These are phyloP conservation scores for Gnetum montanum DNA, from an alignment of 75 land plant species.

Conservation along the genomic window DNA sequence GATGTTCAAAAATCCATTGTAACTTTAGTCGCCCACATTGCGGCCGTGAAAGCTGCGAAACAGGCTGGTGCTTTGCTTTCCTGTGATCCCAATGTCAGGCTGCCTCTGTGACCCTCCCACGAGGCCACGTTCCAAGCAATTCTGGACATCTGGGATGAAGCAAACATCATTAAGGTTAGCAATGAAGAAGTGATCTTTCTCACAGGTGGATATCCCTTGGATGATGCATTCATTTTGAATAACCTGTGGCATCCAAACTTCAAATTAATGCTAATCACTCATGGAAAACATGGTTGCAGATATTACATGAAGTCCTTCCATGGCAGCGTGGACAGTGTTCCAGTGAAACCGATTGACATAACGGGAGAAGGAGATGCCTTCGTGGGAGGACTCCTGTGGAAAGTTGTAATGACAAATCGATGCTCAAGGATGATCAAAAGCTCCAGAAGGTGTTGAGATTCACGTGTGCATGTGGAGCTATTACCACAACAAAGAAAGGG, in stretches of 20 bases:
- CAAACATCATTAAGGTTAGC: conserved; percentile 74
- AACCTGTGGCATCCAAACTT: conserved; percentile 32
- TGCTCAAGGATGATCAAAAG: conserved; percentile 21
- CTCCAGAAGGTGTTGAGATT: conserved; percentile 21
- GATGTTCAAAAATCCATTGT: too few species aligned
- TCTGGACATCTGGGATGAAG: conserved; percentile 76
- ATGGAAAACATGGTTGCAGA: conserved; percentile 47
- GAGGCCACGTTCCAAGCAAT: conserved; percentile 70
- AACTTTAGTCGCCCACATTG: conserved; percentile 80
- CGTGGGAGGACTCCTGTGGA: conserved; percentile 26
- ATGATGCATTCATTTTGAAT: conserved; percentile 22
- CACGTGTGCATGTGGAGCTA: conserved; percentile 41
- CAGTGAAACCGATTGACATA: conserved; percentile 31
- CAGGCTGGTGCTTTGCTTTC: conserved; percentile 74
- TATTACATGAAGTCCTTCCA: conserved; percentile 36
- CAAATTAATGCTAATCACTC: conserved; percentile 37
- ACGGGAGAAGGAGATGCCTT: conserved; percentile 54
- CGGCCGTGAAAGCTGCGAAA: conserved; percentile 70
- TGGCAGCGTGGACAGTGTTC: conserved; percentile 8
- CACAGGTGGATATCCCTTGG: conserved; percentile 38
- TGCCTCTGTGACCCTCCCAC: conserved; percentile 82
- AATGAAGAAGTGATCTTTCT: conserved; percentile 42
- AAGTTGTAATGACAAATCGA: conserved; percentile 12
- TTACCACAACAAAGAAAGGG: conserved; percentile 39
- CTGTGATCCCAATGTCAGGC: conserved; percentile 88